Percentiles rank a stretch among this genome's conserved stretches.
Conservation (phyloP, 208 protist species). For the Naegleria gruberi region DNA sequence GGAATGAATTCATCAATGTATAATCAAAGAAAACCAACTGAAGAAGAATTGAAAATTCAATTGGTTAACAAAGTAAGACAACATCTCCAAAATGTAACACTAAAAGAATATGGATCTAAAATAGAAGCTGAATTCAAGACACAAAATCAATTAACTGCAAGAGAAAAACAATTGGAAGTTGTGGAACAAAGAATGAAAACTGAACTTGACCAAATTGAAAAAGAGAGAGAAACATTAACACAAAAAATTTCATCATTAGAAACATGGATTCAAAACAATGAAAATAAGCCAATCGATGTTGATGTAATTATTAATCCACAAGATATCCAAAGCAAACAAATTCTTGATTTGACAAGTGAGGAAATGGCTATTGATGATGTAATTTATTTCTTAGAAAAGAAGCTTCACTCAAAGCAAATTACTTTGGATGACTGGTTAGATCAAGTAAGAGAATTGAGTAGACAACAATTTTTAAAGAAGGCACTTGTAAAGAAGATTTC, state of each 20-base stretch:
- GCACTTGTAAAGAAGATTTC: slow-evolving; percentile 1
- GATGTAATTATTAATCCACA: background rate
- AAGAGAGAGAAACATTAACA: background rate
- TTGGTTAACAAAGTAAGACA: background rate
- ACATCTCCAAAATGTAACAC: background rate
- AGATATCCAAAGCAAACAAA: slow-evolving; percentile 17
- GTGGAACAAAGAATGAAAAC: background rate
- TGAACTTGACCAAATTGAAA: background rate
- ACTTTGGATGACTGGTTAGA: background rate
- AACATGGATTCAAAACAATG: background rate
- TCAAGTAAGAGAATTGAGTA: background rate
- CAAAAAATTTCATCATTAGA: background rate
- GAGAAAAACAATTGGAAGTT: background rate
- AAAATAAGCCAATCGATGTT: slow-evolving; percentile 3
- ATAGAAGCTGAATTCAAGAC: background rate
- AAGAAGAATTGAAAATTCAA: background rate
- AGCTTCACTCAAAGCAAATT: background rate
- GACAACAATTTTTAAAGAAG: slow-evolving; percentile 18
- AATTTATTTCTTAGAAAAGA: slow-evolving; percentile 2
- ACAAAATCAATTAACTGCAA: background rate
- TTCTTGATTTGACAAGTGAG: background rate
- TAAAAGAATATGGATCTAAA: background rate
- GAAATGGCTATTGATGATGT: slow-evolving; percentile 5
- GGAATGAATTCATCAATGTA: background rate
- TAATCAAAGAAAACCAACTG: background rate